These are phyloP conservation scores for Globisporangium megalacanthum DNA, from an alignment of 352 stramenopile species.

Conservation along the genomic window DNA sequence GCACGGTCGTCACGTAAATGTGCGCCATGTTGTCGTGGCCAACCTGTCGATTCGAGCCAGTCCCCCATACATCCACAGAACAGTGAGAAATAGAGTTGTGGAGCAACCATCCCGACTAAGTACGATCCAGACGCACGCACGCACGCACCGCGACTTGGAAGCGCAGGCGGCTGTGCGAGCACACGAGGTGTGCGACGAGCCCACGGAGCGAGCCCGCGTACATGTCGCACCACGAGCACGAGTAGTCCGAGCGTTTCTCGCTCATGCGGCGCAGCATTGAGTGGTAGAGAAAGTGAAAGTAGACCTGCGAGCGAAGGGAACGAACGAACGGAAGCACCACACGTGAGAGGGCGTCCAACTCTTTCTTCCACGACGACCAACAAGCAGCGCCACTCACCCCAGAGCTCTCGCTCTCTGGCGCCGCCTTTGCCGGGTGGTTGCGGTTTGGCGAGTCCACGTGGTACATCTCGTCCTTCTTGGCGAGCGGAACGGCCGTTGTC, in stretches of 20 bases:
- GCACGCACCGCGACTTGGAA: constrained; percentile 62
- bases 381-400: constrained; percentile 2
- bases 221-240: constrained; percentile 81
- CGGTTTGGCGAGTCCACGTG: constrained; percentile 13
- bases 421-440: constrained; percentile 10
- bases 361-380: neutral
- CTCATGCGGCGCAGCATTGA: constrained; percentile 73
- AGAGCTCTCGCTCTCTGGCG: constrained; percentile 10
- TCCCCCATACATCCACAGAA: too few relatives aligned
- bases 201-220: constrained; percentile 66
- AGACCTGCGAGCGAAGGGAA: constrained; percentile 32
- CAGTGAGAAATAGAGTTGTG: neutral
- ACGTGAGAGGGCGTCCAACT: neutral
- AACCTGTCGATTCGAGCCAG: constrained; percentile 22
- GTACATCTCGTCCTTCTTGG: constrained; percentile 9
- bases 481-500: neutral
- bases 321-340: neutral
- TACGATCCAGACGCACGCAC: constrained; percentile 1
- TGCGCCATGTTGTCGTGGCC: constrained; percentile 76
- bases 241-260: constrained; percentile 78
- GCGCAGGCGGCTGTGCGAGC: constrained; percentile 70
- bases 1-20: constrained; percentile 72
- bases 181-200: constrained; percentile 70
- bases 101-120: too few relatives aligned
- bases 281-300: constrained; percentile 85